Evolutionary conservation across 306 rosid species (phyloP).

Genomic region (Crotalaria pallida): DNA sequence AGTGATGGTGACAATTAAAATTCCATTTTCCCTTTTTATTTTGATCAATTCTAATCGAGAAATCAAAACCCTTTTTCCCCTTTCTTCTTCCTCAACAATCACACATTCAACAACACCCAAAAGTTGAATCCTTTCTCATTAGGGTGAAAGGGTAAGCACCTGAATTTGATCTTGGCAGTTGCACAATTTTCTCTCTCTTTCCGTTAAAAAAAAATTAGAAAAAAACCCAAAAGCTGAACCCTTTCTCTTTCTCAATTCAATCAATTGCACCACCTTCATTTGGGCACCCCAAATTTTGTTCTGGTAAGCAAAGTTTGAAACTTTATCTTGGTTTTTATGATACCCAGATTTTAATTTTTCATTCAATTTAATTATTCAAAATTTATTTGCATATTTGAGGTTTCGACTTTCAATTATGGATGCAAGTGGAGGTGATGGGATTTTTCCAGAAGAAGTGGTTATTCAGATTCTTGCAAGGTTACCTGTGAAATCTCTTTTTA

Average conservation of each 20-base stretch:
- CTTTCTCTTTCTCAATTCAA: slow-evolving; percentile 14
- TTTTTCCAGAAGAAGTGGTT: slow-evolving; percentile 75
- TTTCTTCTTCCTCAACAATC: neutral
- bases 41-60: neutral
- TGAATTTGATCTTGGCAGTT: no score
- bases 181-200: no score
- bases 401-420: slow-evolving; percentile 35
- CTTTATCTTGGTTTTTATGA: slow-evolving; percentile 8
- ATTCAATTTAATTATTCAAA: neutral
- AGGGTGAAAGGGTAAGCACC: no score
- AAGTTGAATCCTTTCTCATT: slow-evolving; percentile 13
- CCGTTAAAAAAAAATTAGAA: no score
- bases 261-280: slow-evolving; percentile 30
- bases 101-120: neutral
- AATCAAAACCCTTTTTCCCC: neutral
- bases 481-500: slow-evolving; percentile 64
- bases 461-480: slow-evolving; percentile 75
- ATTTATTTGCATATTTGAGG: neutral
- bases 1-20: neutral
- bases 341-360: neutral
- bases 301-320: slow-evolving; percentile 44
- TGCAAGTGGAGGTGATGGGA: slow-evolving; percentile 33
- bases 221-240: neutral
- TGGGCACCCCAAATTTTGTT: slow-evolving; percentile 13
- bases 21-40: neutral